Evolutionary conservation across 805 yeast species (phyloP).

Genomic region (Candida germanica): DNA sequence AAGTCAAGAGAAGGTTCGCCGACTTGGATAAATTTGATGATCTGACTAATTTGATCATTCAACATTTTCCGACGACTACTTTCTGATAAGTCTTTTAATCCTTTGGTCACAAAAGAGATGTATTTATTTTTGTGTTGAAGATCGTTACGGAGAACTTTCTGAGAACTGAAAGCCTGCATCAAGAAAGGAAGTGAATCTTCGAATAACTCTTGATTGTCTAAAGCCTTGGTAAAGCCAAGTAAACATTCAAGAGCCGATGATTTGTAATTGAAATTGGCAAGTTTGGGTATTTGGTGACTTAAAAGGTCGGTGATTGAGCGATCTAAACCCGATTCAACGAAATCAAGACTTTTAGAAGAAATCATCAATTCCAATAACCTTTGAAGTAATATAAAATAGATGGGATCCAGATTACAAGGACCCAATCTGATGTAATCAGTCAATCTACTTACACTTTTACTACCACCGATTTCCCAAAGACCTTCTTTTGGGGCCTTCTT

Average conservation of each 20-base stretch:
- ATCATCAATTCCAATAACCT: slow-evolving; percentile 18
- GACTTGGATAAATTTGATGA: slow-evolving; percentile 2
- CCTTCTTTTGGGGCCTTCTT: slow-evolving; percentile 38
- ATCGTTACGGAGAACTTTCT: background rate
- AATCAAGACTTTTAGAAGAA: slow-evolving; percentile 3
- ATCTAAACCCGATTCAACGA: slow-evolving; percentile 2
- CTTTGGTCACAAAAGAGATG: background rate
- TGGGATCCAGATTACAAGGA: slow-evolving; percentile 49
- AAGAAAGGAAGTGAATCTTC: slow-evolving; percentile 1
- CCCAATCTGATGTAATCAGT: slow-evolving; percentile 49
- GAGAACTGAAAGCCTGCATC: background rate
- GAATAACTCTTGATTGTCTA: background rate
- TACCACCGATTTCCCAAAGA: slow-evolving; percentile 53
- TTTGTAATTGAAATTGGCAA: slow-evolving; percentile 17
- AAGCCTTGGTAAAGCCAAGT: slow-evolving; percentile 11
- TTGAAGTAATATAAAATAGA: slow-evolving; percentile 39
- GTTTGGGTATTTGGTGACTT: slow-evolving; percentile 14
- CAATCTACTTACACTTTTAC: slow-evolving; percentile 39
- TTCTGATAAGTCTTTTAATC: background rate
- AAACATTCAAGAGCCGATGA: slow-evolving; percentile 19
- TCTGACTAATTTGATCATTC: background rate
- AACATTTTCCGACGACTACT: background rate
- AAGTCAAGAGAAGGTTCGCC: background rate
- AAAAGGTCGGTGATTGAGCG: slow-evolving; percentile 13
- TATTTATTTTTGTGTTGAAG: background rate